A percentile compares a stretch with the other conserved stretches of the same genome.
phyloP scores from a whole-genome alignment of 164 flowering plant genomes.

The Brasenia schreberi region DNA sequence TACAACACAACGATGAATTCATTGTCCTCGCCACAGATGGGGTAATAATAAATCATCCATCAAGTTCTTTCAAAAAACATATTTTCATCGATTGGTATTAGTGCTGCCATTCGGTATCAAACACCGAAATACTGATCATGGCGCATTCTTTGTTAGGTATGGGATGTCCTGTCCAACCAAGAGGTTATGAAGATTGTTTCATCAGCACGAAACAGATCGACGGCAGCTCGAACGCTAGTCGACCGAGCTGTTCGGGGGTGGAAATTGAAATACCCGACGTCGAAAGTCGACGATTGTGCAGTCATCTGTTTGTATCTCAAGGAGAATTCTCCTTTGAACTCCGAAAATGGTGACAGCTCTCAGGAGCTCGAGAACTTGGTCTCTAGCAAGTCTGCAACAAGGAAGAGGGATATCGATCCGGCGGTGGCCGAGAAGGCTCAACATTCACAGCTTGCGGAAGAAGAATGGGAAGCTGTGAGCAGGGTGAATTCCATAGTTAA shows the following conservation, averaged over 20 bases:
- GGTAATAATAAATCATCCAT: slow-evolving; percentile 27
- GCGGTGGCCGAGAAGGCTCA: background rate
- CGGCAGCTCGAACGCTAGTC: slow-evolving; percentile 48
- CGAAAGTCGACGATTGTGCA: slow-evolving; percentile 64
- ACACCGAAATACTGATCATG: too few relatives aligned
- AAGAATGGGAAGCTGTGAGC: slow-evolving; percentile 17
- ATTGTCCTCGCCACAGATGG: slow-evolving; percentile 92
- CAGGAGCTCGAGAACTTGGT: background rate
- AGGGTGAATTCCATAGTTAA: slow-evolving; percentile 18
- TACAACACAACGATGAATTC: slow-evolving; percentile 56
- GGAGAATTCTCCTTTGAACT: slow-evolving; percentile 8
- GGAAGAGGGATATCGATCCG: background rate
- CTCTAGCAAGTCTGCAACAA: background rate
- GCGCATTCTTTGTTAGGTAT: slow-evolving; percentile 24
- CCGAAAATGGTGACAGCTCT: slow-evolving; percentile 2
- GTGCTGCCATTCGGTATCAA: too few relatives aligned
- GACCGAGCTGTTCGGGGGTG: slow-evolving; percentile 48
- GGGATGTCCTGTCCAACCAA: slow-evolving; percentile 73
- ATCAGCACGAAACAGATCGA: slow-evolving; percentile 36
- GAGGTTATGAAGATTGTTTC: slow-evolving; percentile 61
- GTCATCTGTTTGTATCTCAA: slow-evolving; percentile 57
- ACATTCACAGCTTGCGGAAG: slow-evolving; percentile 1
- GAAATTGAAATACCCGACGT: slow-evolving; percentile 48
- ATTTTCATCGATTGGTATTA: too few relatives aligned
- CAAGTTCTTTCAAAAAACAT: too few relatives aligned